Evolutionary conservation across 345 rosid species (phyloP).

Genomic region (Linum usitatissimum): DNA sequence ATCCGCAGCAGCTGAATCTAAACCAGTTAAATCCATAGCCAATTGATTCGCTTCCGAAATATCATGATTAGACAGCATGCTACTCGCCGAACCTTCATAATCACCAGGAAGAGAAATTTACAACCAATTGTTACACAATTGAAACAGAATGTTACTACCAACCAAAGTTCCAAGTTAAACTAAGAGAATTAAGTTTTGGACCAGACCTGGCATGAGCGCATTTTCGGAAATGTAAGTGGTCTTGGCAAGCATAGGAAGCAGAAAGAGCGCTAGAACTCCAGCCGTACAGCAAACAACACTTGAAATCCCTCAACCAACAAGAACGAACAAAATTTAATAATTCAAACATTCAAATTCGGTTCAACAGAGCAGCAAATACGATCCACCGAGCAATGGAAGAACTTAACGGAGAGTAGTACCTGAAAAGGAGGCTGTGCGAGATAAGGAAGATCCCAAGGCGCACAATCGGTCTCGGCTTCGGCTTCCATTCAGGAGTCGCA

Average conservation of each 20-base stretch:
- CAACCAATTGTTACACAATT: not conserved
- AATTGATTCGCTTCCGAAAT: conserved; percentile 53
- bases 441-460: conserved; percentile 68
- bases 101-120: conserved; percentile 1
- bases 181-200: not conserved
- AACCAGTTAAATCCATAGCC: conserved; percentile 41
- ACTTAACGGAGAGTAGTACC: conserved; percentile 26
- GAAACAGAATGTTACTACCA: too few relatives aligned
- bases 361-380: not conserved
- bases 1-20: conserved; percentile 30
- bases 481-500: conserved; percentile 1
- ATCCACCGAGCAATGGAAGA: not conserved
- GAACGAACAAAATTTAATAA: not conserved
- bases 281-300: conserved; percentile 68
- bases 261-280: conserved; percentile 61
- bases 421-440: conserved; percentile 57
- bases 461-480: conserved; percentile 65
- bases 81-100: conserved; percentile 62
- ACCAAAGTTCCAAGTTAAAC: not conserved
- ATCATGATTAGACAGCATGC: conserved; percentile 65
- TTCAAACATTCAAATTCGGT: not conserved
- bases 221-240: conserved; percentile 95
- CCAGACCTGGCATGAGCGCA: conserved; percentile 92
- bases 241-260: conserved; percentile 78
- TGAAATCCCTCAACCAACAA: conserved; percentile 12